Conservation (phyloP, 139 green algal genomes). For the Micromonas pusilla region DNA sequence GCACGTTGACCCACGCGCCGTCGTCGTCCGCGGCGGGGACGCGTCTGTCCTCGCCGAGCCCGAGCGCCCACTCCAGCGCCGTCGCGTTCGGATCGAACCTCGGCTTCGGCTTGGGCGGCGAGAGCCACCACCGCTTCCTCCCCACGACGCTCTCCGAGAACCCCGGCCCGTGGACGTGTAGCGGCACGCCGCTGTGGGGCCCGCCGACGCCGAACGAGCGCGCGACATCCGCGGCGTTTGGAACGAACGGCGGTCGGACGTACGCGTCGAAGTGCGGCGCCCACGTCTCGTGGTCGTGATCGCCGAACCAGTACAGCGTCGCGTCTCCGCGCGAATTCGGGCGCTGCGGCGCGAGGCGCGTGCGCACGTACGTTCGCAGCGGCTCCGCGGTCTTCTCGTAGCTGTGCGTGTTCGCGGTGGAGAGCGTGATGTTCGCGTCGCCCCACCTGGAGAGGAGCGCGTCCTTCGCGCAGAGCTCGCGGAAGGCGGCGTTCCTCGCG, state of each 20-base stretch:
- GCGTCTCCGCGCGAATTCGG: neutral
- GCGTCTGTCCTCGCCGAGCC: neutral
- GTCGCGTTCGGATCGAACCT: conserved; percentile 9
- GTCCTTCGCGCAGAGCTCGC: neutral
- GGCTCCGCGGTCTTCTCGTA: neutral
- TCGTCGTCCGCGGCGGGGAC: neutral
- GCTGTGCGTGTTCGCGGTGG: conserved; percentile 13
- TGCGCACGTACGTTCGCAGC: conserved; percentile 1
- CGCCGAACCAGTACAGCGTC: conserved; percentile 24
- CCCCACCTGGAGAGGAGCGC: neutral
- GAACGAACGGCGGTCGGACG: neutral
- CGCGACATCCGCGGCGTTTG: neutral
- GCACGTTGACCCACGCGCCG: neutral
- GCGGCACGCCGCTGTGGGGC: neutral
- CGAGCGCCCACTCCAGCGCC: neutral
- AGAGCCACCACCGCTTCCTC: conserved; percentile 16
- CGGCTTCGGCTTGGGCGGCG: neutral
- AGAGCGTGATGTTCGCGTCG: neutral
- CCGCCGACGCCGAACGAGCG: conserved; percentile 11
- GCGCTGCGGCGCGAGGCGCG: neutral
- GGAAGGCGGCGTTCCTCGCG: neutral
- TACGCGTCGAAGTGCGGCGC: neutral
- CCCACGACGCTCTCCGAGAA: conserved; percentile 4
- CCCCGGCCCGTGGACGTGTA: conserved; percentile 19
- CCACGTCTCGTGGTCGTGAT: conserved; percentile 4